These are phyloP conservation scores for Durio zibethinus DNA, from an alignment of 345 rosid genomes.

Conservation along the genomic window DNA sequence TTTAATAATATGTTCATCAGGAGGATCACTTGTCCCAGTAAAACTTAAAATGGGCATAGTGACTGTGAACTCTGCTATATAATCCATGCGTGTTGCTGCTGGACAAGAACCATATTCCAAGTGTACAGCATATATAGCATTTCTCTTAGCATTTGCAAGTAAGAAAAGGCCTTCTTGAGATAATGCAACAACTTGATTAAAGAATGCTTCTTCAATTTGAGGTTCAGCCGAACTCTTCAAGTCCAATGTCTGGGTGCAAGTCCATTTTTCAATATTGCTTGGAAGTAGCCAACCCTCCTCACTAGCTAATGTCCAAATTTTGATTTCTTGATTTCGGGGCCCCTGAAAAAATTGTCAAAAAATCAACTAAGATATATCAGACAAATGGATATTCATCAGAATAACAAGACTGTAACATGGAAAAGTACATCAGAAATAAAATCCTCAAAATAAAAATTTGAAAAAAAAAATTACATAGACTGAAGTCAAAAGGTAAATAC, in stretches of 20 bases:
- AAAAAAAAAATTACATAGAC: background rate
- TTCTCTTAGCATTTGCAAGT: slow-evolving; percentile 88
- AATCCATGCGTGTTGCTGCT: slow-evolving; percentile 66
- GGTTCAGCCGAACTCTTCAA: slow-evolving; percentile 67
- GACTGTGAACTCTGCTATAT: slow-evolving; percentile 80
- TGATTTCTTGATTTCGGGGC: slow-evolving; percentile 70
- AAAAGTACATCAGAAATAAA: background rate
- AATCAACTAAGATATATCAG: background rate
- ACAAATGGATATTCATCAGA: background rate
- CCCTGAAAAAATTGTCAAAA: slow-evolving; percentile 42
- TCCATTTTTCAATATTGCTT: slow-evolving; percentile 61
- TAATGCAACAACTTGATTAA: slow-evolving; percentile 72
- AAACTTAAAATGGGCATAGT: slow-evolving; percentile 95
- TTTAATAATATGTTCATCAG: slow-evolving; percentile 70
- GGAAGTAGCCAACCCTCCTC: slow-evolving; percentile 86
- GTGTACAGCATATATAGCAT: slow-evolving; percentile 79
- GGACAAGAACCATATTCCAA: slow-evolving; percentile 80
- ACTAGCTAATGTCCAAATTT: slow-evolving; percentile 69
- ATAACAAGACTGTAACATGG: background rate
- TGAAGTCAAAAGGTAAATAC: background rate
- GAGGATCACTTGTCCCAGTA: slow-evolving; percentile 66
- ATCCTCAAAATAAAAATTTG: too few species aligned
- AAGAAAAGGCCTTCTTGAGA: slow-evolving; percentile 65
- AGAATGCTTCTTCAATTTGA: slow-evolving; percentile 61
- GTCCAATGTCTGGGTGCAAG: slow-evolving; percentile 72